Conservation (phyloP, 352 stramenopile genomes). For the Phytophthora foliorum region DNA sequence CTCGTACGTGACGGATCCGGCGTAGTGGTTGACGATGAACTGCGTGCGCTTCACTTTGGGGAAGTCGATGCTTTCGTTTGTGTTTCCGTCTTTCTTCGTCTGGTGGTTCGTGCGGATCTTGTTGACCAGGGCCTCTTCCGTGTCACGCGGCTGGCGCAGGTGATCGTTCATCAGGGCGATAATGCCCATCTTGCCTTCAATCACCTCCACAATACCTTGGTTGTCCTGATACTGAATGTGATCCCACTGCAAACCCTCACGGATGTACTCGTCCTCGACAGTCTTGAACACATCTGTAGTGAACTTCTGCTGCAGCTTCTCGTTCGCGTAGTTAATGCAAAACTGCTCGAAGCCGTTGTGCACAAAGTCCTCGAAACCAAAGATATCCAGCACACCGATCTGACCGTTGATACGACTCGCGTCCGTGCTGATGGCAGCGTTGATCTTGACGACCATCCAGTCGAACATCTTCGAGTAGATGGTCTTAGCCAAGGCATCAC, state of each 20-base stretch:
- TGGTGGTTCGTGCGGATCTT: slow-evolving; percentile 89
- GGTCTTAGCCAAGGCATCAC: slow-evolving; percentile 97
- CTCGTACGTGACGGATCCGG: slow-evolving; percentile 95
- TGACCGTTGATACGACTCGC: slow-evolving; percentile 76
- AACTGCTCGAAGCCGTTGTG: slow-evolving; percentile 95
- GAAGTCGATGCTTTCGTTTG: slow-evolving; percentile 87
- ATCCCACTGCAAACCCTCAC: slow-evolving; percentile 97
- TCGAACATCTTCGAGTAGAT: slow-evolving; percentile 99
- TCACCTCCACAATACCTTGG: slow-evolving; percentile 97
- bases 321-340: slow-evolving; percentile 95
- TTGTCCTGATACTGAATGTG: slow-evolving; percentile 99
- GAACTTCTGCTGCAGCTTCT: slow-evolving; percentile 94
- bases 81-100: slow-evolving; percentile 65
- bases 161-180: slow-evolving; percentile 92
- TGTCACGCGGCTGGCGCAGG: slow-evolving; percentile 85
- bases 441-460: slow-evolving; percentile 96
- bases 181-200: slow-evolving; percentile 93
- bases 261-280: slow-evolving; percentile 98
- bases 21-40: slow-evolving; percentile 98
- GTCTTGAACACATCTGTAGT: slow-evolving; percentile 97
- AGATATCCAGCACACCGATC: slow-evolving; percentile 99
- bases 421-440: slow-evolving; percentile 85
- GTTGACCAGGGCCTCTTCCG: slow-evolving; percentile 90
- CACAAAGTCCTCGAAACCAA: slow-evolving; percentile 98
- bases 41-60: slow-evolving; percentile 91